Percentiles rank a stretch among this genome's conserved stretches.
phyloP scores from a whole-genome alignment of 140 eudicot genomes.

The Bidens hawaiensis region DNA sequence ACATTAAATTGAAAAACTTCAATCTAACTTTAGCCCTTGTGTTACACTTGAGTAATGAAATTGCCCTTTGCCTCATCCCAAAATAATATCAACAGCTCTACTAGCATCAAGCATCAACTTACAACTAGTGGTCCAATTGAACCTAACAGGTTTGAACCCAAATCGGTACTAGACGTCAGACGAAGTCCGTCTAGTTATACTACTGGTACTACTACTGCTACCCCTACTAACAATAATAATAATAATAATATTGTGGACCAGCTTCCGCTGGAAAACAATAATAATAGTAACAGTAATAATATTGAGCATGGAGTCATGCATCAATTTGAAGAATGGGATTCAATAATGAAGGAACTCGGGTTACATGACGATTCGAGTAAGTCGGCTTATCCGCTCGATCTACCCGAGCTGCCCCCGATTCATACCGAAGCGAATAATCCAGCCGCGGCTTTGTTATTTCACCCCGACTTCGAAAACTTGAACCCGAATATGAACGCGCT shows the following conservation, averaged over 20 bases:
- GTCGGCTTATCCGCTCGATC: conserved; percentile 29
- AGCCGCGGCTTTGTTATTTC: conserved; percentile 24
- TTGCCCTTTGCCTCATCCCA: conserved; percentile 59
- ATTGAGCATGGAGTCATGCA: conserved; percentile 50
- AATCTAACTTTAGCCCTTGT: not conserved
- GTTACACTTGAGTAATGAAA: conserved; percentile 60
- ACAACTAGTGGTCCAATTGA: not conserved
- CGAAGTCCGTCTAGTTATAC: conserved; percentile 75
- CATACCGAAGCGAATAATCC: conserved; percentile 19
- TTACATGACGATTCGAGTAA: conserved; percentile 74
- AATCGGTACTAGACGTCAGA: conserved; percentile 78
- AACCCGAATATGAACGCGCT: conserved; percentile 34
- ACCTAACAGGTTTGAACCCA: conserved; percentile 62
- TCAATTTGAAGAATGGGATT: conserved; percentile 83
- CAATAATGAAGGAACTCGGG: conserved; percentile 80
- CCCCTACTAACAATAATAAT: conserved; percentile 1
- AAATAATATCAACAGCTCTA: conserved; percentile 24
- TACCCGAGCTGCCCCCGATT: conserved; percentile 36
- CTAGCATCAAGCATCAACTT: conserved; percentile 25
- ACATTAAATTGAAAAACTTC: not conserved
- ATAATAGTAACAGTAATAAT: too few species aligned
- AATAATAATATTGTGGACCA: conserved; percentile 22
- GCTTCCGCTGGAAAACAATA: conserved; percentile 23
- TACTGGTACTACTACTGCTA: not conserved
- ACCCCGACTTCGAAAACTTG: conserved; percentile 35